A percentile compares a stretch with the other conserved stretches of the same genome.
phyloP scores from a whole-genome alignment of 1,139 yeast species.

The Suhomyces anneliseae region DNA sequence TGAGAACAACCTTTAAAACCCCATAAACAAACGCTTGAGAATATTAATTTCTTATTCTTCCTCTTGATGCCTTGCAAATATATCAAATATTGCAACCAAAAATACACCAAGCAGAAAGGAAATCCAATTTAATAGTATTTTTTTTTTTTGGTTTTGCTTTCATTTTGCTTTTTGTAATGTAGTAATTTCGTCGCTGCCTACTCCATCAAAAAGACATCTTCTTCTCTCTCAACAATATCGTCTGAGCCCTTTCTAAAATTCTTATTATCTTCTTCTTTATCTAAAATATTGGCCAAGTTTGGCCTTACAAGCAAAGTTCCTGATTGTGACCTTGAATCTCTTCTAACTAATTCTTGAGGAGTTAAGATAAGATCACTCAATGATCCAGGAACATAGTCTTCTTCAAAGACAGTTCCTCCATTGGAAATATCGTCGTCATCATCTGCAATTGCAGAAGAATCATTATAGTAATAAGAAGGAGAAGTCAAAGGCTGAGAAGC shows the following conservation, averaged over 20 bases:
- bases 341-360: conserved; percentile 69
- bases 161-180: too few relatives aligned
- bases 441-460: conserved; percentile 20
- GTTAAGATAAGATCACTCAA: conserved; percentile 68
- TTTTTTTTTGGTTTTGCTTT: too few relatives aligned
- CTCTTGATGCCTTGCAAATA: too few relatives aligned
- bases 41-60: too few relatives aligned
- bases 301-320: conserved; percentile 46
- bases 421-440: conserved; percentile 13
- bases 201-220: conserved; percentile 41
- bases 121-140: too few relatives aligned
- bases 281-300: conserved; percentile 17
- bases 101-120: too few relatives aligned
- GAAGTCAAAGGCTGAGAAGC: conserved; percentile 3
- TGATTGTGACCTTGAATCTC: conserved; percentile 60
- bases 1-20: not conserved
- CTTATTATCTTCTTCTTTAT: conserved; percentile 10
- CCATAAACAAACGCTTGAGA: too few relatives aligned
- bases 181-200: conserved; percentile 9
- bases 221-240: conserved; percentile 12
- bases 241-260: conserved; percentile 12
- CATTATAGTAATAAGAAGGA: conserved; percentile 13
- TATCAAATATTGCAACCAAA: too few relatives aligned
- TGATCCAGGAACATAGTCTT: conserved; percentile 78
- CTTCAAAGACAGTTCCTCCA: conserved; percentile 43